These are phyloP conservation scores for Pythium guiyangense DNA, from an alignment of 352 stramenopile species.

Conservation along the genomic window DNA sequence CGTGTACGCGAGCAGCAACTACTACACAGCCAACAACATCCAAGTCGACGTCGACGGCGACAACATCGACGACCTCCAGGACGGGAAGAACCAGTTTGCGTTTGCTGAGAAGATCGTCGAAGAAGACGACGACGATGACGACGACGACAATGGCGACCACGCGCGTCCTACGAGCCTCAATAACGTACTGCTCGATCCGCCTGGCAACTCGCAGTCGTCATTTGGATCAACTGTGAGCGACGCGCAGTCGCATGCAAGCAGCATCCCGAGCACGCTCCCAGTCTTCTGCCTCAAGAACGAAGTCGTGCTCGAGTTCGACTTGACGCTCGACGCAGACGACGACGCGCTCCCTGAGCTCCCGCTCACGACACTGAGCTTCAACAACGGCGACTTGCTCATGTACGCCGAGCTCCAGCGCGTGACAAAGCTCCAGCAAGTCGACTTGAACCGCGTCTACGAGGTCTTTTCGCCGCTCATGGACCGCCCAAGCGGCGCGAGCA, in stretches of 20 bases:
- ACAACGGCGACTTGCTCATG: conserved; percentile 82
- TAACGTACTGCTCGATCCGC: conserved; percentile 10
- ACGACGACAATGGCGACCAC: conserved; percentile 9
- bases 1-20: conserved; percentile 70
- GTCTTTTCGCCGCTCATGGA: conserved; percentile 76
- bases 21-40: conserved; percentile 85
- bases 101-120: conserved; percentile 68
- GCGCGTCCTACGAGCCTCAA: background rate
- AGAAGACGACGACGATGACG: conserved; percentile 70
- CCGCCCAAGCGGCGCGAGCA: conserved; percentile 35
- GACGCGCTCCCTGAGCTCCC: conserved; percentile 62
- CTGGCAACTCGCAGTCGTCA: conserved; percentile 21
- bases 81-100: conserved; percentile 39
- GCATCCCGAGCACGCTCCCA: conserved; percentile 54
- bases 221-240: conserved; percentile 59
- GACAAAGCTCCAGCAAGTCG: conserved; percentile 66
- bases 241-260: conserved; percentile 41
- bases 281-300: conserved; percentile 80
- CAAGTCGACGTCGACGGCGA: conserved; percentile 62
- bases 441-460: conserved; percentile 60
- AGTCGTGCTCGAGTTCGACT: conserved; percentile 79
- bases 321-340: conserved; percentile 61
- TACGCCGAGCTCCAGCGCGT: conserved; percentile 77
- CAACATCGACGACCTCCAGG: conserved; percentile 25
- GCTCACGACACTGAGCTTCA: conserved; percentile 64